Evolutionary conservation across 441 rosid species (phyloP), one percentile per base, ranked within the genome.

Genomic region (Erodium texanum): DNA sequence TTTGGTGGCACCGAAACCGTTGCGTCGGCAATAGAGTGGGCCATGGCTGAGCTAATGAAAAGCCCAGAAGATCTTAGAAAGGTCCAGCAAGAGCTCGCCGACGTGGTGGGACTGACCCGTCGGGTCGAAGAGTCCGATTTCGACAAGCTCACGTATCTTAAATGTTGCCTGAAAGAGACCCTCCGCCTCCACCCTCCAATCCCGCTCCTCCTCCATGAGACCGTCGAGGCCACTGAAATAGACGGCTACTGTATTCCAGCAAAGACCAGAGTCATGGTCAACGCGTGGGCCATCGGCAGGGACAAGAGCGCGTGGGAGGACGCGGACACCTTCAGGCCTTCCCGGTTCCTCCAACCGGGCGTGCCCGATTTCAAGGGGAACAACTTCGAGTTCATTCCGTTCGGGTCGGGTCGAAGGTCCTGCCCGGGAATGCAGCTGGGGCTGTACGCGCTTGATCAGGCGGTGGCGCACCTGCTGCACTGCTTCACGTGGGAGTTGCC

Each of bases 361-460:
- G 81, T 83, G 10, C 84, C 99, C 0, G 99, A 94, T 74, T 91
- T 84, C 61, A 94, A 86, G 71, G 99, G 97, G 12, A 86, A 70
- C 69, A 78, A 88, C 50, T 94, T 94, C 59, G 97, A 94, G 81
- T 91, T 89, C 65, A 81, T 94, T 22, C 99, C 99, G 0, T 94
- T 94, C 73, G 99, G 99, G 73, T 94, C 99, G 67, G 99, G 99
- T 70, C 84, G 99, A 50, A 81, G 99, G 74, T 94, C 99, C 0
- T 94, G 99, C 67, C 99, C 97, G n/a, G 98, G 98, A 9, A 93
- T 91, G 98, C 92, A 87, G 58, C 93, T 93, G 4, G 98, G 98
- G 62, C 76, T 94, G 10, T 91, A 94, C 16, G 85, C 89, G 12
- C 84, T 89, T 38, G 97, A 94, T 0, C 66, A 84, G 64, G 89